These are phyloP conservation scores for Flaveria floridana DNA, from an alignment of 140 eudicot genomes.

Conservation along the genomic window DNA sequence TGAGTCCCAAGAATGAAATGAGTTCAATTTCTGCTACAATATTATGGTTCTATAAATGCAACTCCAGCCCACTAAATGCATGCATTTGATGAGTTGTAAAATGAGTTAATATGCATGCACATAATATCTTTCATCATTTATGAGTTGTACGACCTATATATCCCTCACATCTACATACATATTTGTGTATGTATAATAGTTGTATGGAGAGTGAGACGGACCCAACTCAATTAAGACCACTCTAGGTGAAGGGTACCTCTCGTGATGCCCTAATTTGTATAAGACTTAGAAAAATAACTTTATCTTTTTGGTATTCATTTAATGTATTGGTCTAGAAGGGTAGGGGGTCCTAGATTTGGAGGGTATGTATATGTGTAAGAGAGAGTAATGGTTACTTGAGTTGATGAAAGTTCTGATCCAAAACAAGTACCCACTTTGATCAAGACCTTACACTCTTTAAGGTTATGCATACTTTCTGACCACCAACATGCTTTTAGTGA, in stretches of 20 bases:
- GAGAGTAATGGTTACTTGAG: conserved; percentile 44
- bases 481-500: conserved; percentile 26
- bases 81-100: conserved; percentile 31
- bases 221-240: conserved; percentile 19
- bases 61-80: conserved; percentile 37
- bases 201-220: background rate
- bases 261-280: conserved; percentile 37
- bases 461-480: conserved; percentile 38
- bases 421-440: conserved; percentile 41
- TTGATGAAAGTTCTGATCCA: conserved; percentile 49
- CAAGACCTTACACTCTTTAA: conserved; percentile 42
- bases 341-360: conserved; percentile 56
- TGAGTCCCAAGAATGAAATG: conserved; percentile 34
- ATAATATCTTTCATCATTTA: conserved; percentile 26
- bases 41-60: conserved; percentile 37
- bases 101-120: conserved; percentile 26
- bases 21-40: conserved; percentile 22
- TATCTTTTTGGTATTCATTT: background rate
- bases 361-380: conserved; percentile 44
- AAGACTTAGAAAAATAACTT: conserved; percentile 9
- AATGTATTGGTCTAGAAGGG: conserved; percentile 35
- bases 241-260: conserved; percentile 15
- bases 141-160: background rate
- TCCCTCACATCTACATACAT: background rate
- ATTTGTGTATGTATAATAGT: conserved; percentile 5